Evolutionary conservation across 2,329 filamentous ascomycete species (phyloP), one percentile per base, ranked within the genome.

Genomic region (Aspergillus pseudonomiae): DNA sequence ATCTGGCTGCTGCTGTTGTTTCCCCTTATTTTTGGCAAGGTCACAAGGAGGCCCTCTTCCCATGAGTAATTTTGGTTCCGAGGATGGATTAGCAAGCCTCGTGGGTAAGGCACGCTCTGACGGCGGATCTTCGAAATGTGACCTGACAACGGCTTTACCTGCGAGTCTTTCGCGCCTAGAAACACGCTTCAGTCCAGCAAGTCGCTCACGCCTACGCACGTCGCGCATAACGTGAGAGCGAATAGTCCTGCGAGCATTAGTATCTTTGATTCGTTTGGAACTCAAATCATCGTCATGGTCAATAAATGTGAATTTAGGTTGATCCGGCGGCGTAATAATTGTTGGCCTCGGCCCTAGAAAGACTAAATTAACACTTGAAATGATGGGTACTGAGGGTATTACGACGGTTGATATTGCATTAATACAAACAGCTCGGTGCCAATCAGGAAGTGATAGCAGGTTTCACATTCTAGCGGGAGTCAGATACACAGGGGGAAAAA

Each of bases 211-310:
- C 34, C 77, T 75, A 45, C 78, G 78, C 19, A 80, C 78, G 66
- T 79, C 74, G 46, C 78, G 76, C 78, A 80, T 80, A 21, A 80
- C 78, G 74, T 80, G 78, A 16, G 78, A 80, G 19, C 78, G 75
- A 54, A 80, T 80, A 14, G 74, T 74, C 66, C 78, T 78, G 50
- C 77, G 74, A 34, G 78, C 76, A 65, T 76, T 74, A 58, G 70
- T 71, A 70, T 79, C 73, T 63, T 73, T 77, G 66, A 79, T 79
- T 54, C 74, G 67, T 61, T 78, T 78, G 32, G 75, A 76, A 28
- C 72, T 70, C 64, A 79, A 64, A 60, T 79, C 76, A 64, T 79
- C 75, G 63, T 78, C 74, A 60, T 80, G 77, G 63, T 78, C 76
- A 63, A 80, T 79, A 64, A 80, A 80, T 26, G 78, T 79, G 53